Base-by-base conservation (phyloP, 495 filamentous ascomycete species). In the Lepraria neglecta region DNA sequence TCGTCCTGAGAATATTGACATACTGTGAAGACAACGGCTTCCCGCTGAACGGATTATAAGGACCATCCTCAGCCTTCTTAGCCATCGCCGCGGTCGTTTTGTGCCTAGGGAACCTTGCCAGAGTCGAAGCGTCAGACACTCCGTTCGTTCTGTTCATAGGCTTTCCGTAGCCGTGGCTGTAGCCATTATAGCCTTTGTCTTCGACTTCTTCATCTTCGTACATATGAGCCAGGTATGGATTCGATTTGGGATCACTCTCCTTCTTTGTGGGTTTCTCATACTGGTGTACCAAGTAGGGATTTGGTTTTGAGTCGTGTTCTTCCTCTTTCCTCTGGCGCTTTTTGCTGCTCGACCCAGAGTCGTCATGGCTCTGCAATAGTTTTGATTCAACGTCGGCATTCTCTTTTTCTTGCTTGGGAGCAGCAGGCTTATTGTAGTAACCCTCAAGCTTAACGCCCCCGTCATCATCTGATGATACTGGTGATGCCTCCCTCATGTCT, bases 191-290 rank as follows among this genome's bases (percentile, higher is more conserved):
- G 12, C 51, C 57, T n/a, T 43, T 31, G 6, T 62, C 59, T 38
- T 70, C 67, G 14, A 67, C 66, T 52, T 65, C 68, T 21, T 73
- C 68, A 47, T 73, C 70, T 48, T 88, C 78, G 63, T 91, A 87
- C 82, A 88, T 88, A 70, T 99, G 95, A 54, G 91, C 90, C 54
- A 97, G 83, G 73, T 99, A 97, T 3, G 88, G 88, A 68, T 97
- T 97, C 58, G 76, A 69, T 62, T 77, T 78, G 58, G 82, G 80
- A 65, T 84, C 80, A 28, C 74, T 75, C 33, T 74, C 77, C 43
- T 69, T 54, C 61, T 69, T 70, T 17, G 40, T 58, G n/a, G 76
- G 69, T 19, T 56, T 40, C 19, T 38, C 46, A 52, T 45, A 40
- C 7, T 55, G 43, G 21, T 46, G 43, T 28, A 45, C 48, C n/a